Evolutionary conservation across 192 early-diverging fungal genomes (phyloP).

Genomic region (Coemansia sp.): DNA sequence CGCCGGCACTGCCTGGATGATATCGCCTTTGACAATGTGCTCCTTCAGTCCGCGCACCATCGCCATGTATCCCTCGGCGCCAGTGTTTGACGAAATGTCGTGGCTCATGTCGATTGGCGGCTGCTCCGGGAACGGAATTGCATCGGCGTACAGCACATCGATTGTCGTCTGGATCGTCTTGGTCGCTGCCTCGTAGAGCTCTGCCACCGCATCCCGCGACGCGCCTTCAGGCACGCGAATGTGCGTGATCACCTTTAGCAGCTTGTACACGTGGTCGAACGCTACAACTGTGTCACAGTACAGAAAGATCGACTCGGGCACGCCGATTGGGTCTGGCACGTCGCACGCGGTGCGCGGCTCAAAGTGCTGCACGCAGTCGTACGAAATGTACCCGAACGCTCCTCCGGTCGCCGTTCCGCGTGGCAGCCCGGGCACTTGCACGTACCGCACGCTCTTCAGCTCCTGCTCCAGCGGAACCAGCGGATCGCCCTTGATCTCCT

Average conservation of each 20-base stretch:
- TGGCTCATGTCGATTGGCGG: constrained; percentile 65
- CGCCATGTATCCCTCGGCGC: constrained; percentile 82
- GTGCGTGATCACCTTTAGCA: constrained; percentile 91
- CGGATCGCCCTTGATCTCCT: constrained; percentile 80
- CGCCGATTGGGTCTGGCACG: constrained; percentile 77
- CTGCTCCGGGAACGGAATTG: constrained; percentile 80
- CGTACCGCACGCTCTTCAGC: constrained; percentile 71
- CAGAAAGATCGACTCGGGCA: constrained; percentile 94
- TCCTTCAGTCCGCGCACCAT: constrained; percentile 87
- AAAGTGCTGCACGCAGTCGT: constrained; percentile 98
- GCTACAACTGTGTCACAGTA: constrained; percentile 94
- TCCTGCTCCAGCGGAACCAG: constrained; percentile 83
- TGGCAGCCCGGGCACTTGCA: constrained; percentile 79
- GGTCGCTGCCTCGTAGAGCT: constrained; percentile 68
- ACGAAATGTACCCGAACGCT: constrained; percentile 95
- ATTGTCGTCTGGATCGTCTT: constrained; percentile 71
- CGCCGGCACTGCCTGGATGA: constrained; percentile 97
- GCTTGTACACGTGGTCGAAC: constrained; percentile 92
- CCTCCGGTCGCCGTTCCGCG: constrained; percentile 67
- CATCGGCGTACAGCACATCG: constrained; percentile 64
- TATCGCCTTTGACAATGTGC: constrained; percentile 93
- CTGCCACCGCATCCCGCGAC: constrained; percentile 56
- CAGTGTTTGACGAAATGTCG: constrained; percentile 81
- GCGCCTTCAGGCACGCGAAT: constrained; percentile 64
- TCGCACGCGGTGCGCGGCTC: constrained; percentile 85